Conservation (phyloP, 768 basidiomycete genomes). For the Lyophyllum atratum region DNA sequence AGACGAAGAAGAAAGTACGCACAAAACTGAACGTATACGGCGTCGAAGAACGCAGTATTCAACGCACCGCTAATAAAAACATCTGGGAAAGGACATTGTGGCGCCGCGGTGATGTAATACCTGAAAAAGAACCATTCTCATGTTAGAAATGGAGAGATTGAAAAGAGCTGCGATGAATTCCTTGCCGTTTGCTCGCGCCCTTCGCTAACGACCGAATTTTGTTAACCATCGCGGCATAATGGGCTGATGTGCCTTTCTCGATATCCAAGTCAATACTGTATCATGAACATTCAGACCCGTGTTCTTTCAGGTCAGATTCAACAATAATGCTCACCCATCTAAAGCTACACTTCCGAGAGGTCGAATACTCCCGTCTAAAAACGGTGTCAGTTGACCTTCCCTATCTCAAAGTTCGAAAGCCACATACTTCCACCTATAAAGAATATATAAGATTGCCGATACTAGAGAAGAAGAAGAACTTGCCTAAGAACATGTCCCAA, state of each 20-base stretch:
- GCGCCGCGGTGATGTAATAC: constrained; percentile 65
- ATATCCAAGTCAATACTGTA: constrained; percentile 70
- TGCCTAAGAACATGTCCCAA: constrained; percentile 73
- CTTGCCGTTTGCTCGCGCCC: constrained; percentile 51
- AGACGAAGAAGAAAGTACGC: constrained; percentile 17
- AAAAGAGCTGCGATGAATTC: neutral
- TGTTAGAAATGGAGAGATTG: neutral
- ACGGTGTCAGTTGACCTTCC: neutral
- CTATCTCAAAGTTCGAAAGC: neutral
- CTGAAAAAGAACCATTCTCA: constrained; percentile 26
- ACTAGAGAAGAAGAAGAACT: constrained; percentile 1
- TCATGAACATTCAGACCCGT: neutral
- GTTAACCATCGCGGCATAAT: constrained; percentile 55
- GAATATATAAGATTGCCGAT: neutral
- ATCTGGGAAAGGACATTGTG: constrained; percentile 73
- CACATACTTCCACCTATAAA: constrained; percentile 33
- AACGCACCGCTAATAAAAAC: constrained; percentile 59
- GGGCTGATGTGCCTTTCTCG: constrained; percentile 55
- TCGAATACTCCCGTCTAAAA: constrained; percentile 42
- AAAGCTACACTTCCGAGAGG: constrained; percentile 71
- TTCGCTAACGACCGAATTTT: constrained; percentile 50
- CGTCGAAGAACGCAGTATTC: constrained; percentile 64
- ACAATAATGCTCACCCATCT: constrained; percentile 54
- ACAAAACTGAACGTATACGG: constrained; percentile 74
- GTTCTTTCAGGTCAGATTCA: neutral